A percentile compares a stretch with the other conserved stretches of the same genome.
phyloP scores from a whole-genome alignment of 129 eudicot species.

The Lactuca sativa region DNA sequence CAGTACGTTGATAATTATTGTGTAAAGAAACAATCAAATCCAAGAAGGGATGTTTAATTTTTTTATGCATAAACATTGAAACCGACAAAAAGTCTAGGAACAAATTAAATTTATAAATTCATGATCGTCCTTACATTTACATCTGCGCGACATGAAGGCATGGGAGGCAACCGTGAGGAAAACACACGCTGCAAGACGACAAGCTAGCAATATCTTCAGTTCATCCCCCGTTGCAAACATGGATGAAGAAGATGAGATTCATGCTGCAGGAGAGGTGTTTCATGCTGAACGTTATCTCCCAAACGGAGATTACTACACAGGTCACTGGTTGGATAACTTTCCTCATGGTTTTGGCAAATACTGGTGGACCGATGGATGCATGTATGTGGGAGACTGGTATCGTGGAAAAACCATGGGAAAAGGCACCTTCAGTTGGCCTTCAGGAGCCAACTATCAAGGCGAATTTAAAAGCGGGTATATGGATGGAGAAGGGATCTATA shows the following conservation, averaged over 20 bases:
- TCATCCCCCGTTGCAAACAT: neutral
- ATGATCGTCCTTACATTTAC: neutral
- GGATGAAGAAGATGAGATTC: slow-evolving; percentile 28
- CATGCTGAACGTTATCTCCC: slow-evolving; percentile 65
- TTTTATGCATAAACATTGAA: neutral
- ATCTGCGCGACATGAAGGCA: neutral
- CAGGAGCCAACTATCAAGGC: slow-evolving; percentile 85
- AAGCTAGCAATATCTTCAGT: neutral
- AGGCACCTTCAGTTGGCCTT: slow-evolving; percentile 91
- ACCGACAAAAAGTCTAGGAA: neutral
- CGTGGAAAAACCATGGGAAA: slow-evolving; percentile 78
- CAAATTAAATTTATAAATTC: neutral
- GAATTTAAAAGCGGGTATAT: slow-evolving; percentile 87
- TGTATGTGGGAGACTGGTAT: slow-evolving; percentile 90
- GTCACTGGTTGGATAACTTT: slow-evolving; percentile 70
- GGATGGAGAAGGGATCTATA: slow-evolving; percentile 85
- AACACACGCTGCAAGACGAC: neutral
- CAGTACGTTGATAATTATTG: slow-evolving; percentile 7
- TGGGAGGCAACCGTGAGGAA: neutral
- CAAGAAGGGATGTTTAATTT: neutral
- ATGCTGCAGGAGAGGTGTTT: slow-evolving; percentile 50
- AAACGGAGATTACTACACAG: slow-evolving; percentile 85
- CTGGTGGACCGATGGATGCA: slow-evolving; percentile 96
- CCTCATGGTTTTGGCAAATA: slow-evolving; percentile 93
- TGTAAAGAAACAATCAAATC: slow-evolving; percentile 11